phyloP scores from a whole-genome alignment of 148 eudicot genomes.

The Euryodendron excelsum region DNA sequence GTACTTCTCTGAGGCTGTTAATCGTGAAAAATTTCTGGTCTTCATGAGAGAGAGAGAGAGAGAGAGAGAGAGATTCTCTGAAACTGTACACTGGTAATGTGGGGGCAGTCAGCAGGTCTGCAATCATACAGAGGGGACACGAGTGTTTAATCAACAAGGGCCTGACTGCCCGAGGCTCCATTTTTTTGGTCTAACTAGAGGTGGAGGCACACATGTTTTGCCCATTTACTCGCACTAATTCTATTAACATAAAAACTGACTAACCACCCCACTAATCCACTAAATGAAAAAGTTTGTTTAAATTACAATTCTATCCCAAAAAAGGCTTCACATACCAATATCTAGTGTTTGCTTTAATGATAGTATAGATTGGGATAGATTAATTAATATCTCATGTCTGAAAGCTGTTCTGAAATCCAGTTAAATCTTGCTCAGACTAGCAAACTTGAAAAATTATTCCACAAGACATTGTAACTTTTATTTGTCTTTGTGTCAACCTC shows the following conservation, averaged over 20 bases:
- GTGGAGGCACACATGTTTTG: no score
- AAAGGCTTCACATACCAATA: no score
- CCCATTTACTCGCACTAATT: no score
- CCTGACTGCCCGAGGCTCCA: not conserved
- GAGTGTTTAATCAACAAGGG: not conserved
- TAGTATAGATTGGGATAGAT: not conserved
- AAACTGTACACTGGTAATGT: not conserved
- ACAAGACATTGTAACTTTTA: not conserved
- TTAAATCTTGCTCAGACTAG: not conserved
- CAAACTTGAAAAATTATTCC: not conserved
- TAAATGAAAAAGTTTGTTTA: no score
- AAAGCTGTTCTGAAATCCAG: not conserved
- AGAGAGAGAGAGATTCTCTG: not conserved
- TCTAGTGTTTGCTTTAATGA: no score
- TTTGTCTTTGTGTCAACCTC: not conserved
- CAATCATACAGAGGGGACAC: not conserved
- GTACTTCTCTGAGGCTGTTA: slow-evolving; percentile 32
- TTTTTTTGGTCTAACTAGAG: no score
- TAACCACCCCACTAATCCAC: no score
- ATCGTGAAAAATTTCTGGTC: not conserved
- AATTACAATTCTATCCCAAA: no score
- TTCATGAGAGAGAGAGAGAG: not conserved
- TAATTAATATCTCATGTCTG: not conserved
- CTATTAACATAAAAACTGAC: no score
- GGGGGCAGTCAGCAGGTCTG: not conserved